Conservation (phyloP, 176 grass and related monocot species). For the Dendrocalamus sinicus region DNA sequence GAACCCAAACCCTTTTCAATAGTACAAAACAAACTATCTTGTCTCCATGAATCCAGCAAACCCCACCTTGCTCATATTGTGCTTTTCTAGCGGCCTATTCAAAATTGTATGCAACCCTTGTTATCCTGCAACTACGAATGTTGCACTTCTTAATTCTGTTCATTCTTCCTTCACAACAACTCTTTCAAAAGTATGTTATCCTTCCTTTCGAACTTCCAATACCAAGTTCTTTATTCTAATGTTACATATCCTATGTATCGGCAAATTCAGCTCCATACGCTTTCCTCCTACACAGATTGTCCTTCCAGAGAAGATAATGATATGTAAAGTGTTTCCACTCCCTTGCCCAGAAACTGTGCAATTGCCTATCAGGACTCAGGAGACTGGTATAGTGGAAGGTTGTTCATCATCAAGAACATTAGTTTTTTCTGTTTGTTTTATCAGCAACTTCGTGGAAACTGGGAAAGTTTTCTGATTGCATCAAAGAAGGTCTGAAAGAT, state of each 20-base stretch:
- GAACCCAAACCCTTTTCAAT: not conserved
- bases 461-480: not conserved
- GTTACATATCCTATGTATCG: not conserved
- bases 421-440: not conserved
- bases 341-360: not conserved
- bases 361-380: not conserved
- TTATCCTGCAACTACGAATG: slow-evolving; percentile 6
- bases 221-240: not conserved
- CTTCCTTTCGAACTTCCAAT: not conserved
- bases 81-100: not conserved
- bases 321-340: not conserved
- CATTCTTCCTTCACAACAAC: not conserved
- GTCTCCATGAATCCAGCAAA: not conserved
- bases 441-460: slow-evolving; percentile 19
- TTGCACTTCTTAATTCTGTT: not conserved
- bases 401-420: not conserved
- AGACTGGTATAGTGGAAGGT: not conserved
- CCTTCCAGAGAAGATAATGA: not conserved
- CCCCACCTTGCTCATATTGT: not conserved
- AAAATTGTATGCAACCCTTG: not conserved
- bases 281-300: not conserved
- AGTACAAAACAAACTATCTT: slow-evolving; percentile 3
- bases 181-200: not conserved
- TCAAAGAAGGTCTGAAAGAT: not conserved
- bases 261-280: not conserved